A percentile compares a stretch with the other conserved stretches of the same genome.
These are phyloP conservation scores for Fusarium euwallaceae DNA, from an alignment of 2,329 filamentous ascomycete genomes.

Conservation along the genomic window DNA sequence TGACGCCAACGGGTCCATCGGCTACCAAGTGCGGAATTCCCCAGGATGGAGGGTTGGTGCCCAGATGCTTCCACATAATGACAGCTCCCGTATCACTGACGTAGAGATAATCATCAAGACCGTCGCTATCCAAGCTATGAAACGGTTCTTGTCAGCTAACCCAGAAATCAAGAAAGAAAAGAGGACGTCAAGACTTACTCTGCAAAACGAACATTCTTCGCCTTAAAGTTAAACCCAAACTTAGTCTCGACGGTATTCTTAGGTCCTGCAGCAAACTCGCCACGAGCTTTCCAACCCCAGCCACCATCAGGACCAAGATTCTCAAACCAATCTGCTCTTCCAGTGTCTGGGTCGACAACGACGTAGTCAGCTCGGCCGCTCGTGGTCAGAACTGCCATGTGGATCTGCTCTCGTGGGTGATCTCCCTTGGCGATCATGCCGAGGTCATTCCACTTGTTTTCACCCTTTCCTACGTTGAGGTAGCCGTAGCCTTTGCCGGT, in stretches of 20 bases:
- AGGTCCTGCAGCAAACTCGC: not conserved
- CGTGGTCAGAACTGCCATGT: not conserved
- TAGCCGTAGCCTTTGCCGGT: not conserved
- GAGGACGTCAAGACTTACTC: constrained; percentile 9
- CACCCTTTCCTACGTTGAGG: not conserved
- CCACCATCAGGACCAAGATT: not conserved
- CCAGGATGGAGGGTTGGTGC: not conserved
- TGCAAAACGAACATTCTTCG: constrained; percentile 15
- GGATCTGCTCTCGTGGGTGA: not conserved
- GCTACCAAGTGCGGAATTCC: not conserved
- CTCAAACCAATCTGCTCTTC: not conserved
- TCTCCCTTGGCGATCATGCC: not conserved
- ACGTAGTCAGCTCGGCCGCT: not conserved
- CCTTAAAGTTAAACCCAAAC: constrained; percentile 11
- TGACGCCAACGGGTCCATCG: not conserved
- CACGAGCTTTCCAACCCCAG: not conserved
- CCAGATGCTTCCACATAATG: not conserved
- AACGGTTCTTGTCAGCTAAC: not conserved
- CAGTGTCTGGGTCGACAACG: not conserved
- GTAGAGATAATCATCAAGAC: not conserved
- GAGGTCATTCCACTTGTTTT: not conserved
- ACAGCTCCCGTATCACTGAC: not conserved
- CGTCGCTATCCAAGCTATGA: not conserved
- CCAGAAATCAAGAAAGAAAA: too few relatives aligned
- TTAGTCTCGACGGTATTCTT: constrained; percentile 6